Percentiles rank a stretch among this genome's conserved stretches.
Conservation (phyloP, 495 filamentous ascomycete species). For the Daldinia vernicosa region DNA sequence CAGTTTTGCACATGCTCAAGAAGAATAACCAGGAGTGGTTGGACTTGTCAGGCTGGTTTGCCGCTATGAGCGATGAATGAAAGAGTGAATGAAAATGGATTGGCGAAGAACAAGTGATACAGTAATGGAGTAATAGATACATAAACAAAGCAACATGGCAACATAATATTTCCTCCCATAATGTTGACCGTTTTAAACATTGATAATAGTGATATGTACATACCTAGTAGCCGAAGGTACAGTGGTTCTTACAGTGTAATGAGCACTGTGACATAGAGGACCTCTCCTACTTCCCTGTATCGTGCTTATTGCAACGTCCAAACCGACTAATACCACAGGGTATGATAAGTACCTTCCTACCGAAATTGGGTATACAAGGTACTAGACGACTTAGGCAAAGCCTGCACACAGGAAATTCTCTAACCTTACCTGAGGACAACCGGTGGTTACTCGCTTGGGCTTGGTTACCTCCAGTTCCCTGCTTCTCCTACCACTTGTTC, state of each 20-base stretch:
- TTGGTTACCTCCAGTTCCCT: constrained; percentile 3
- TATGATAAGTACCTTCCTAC: constrained; percentile 21
- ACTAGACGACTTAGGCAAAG: constrained; percentile 8
- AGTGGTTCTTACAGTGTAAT: constrained; percentile 24
- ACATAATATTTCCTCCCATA: constrained; percentile 23
- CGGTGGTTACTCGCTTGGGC: constrained; percentile 12
- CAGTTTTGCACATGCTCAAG: not conserved
- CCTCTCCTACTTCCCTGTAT: constrained; percentile 43
- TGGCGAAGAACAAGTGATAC: constrained; percentile 29
- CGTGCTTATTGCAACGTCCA: constrained; percentile 37
- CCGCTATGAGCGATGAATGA: constrained; percentile 11
- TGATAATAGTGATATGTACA: not conserved
- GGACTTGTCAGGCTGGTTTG: constrained; percentile 7
- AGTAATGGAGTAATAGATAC: constrained; percentile 23
- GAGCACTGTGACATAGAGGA: constrained; percentile 28
- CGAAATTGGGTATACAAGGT: constrained; percentile 11
- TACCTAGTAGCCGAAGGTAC: not conserved
- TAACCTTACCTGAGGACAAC: constrained; percentile 23
- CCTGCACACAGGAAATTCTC: constrained; percentile 19
- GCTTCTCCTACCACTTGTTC: constrained; percentile 3
- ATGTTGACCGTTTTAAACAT: constrained; percentile 5
- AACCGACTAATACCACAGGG: constrained; percentile 2
- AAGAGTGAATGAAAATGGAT: constrained; percentile 5
- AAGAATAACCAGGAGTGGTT: constrained; percentile 10
- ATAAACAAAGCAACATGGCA: constrained; percentile 27